A percentile compares a stretch with the other conserved stretches of the same genome.
Conservation (phyloP, 2,329 filamentous ascomycete genomes). For the Paecilomyces variotii region DNA sequence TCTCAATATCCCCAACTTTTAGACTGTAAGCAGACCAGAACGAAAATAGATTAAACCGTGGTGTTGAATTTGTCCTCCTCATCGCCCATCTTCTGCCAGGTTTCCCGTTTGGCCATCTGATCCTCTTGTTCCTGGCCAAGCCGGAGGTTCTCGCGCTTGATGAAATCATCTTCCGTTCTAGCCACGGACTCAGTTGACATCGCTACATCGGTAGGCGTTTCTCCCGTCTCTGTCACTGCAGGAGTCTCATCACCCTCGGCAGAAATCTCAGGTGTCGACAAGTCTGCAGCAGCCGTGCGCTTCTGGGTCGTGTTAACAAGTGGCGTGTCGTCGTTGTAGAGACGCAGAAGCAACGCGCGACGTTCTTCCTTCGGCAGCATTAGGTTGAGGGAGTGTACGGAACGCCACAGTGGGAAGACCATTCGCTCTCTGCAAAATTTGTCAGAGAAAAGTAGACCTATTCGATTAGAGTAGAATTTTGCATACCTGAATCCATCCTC, state of each 20-base stretch:
- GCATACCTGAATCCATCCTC: slow-evolving; percentile 50
- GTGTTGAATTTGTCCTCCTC: slow-evolving; percentile 41
- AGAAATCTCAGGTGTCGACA: slow-evolving; percentile 11
- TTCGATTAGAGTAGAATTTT: neutral
- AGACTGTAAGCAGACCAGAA: slow-evolving; percentile 21
- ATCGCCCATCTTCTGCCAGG: slow-evolving; percentile 36
- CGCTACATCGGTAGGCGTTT: neutral
- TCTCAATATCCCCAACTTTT: neutral
- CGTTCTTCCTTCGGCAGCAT: slow-evolving; percentile 98
- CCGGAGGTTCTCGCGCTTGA: slow-evolving; percentile 31
- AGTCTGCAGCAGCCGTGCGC: slow-evolving; percentile 9
- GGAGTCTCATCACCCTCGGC: slow-evolving; percentile 4
- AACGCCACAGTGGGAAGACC: slow-evolving; percentile 90
- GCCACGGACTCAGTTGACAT: slow-evolving; percentile 4
- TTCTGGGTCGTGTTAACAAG: slow-evolving; percentile 56
- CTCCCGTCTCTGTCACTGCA: slow-evolving; percentile 1
- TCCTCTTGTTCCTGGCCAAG: slow-evolving; percentile 35
- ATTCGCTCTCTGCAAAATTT: slow-evolving; percentile 57
- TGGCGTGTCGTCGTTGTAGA: slow-evolving; percentile 84
- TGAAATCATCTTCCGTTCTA: slow-evolving; percentile 25
- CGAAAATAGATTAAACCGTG: slow-evolving; percentile 30
- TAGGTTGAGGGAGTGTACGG: slow-evolving; percentile 81
- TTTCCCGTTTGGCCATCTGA: slow-evolving; percentile 32
- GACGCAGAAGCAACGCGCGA: slow-evolving; percentile 77
- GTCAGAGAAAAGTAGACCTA: slow-evolving; percentile 11